Conservation (phyloP, 2,329 filamentous ascomycete genomes). For the Penicillium thymicola region DNA sequence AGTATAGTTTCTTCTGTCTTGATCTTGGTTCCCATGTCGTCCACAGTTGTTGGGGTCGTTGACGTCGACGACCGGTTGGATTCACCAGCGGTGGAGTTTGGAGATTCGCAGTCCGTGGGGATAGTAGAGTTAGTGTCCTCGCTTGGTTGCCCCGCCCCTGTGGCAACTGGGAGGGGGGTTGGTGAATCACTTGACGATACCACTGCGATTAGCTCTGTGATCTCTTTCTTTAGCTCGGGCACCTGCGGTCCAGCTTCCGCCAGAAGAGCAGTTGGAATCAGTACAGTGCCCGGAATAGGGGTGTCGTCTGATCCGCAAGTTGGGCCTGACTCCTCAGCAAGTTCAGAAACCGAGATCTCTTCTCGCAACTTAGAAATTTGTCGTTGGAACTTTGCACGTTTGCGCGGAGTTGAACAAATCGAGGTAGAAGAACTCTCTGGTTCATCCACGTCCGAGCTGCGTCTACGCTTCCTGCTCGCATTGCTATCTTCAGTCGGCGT, state of each 20-base stretch:
- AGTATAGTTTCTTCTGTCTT: constrained; percentile 21
- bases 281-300: constrained; percentile 7
- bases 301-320: constrained; percentile 11
- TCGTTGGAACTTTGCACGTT: constrained; percentile 33
- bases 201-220: constrained; percentile 7
- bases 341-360: constrained; percentile 35
- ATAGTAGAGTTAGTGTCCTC: constrained; percentile 7
- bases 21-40: constrained; percentile 20
- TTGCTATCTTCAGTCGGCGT: constrained; percentile 14
- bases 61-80: constrained; percentile 35
- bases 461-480: constrained; percentile 30
- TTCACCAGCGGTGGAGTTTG: constrained; percentile 30
- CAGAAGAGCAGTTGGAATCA: constrained; percentile 1
- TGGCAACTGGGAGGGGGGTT: constrained; percentile 2
- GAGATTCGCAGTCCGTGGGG: constrained; percentile 25
- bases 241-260: constrained; percentile 1
- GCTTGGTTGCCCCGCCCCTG: not conserved
- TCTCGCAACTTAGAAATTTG: constrained; percentile 37
- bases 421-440: constrained; percentile 23
- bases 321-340: constrained; percentile 21
- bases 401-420: constrained; percentile 29
- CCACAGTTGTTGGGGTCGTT: constrained; percentile 38
- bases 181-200: constrained; percentile 8
- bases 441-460: constrained; percentile 29
- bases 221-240: constrained; percentile 17